Base-by-base conservation (phyloP, 352 stramenopile genomes). In the Phytophthora idaei region DNA sequence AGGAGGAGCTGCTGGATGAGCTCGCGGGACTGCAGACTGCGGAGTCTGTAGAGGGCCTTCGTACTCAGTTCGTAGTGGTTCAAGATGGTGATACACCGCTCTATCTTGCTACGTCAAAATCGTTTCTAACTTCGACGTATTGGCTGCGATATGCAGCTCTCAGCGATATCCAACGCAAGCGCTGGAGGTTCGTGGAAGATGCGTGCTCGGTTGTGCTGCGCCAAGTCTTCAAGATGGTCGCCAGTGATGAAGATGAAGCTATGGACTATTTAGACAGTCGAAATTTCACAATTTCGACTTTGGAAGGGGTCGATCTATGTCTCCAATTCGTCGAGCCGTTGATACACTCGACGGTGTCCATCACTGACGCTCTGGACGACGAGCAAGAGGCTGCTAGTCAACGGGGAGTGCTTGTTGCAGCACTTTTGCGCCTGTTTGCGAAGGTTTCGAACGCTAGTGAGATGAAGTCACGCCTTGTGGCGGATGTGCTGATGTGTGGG, bases 111-210 rank as follows among this genome's bases (percentile, higher is more conserved):
- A 37, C 64, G 17, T 29, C n/a, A 34, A 44, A 53, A 36, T 36
- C 10, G n/a, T 2, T 15, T 5, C 11, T 15, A 25, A 25, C 34
- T 53, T 12, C 34, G 3, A 37, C 39, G 2, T 64, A 61, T 49
- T 51, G 27, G 34, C 25, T 36, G 17, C 37, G 31, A 44, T 34
- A 29, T 17, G 44, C 39, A 91, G 83, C 83, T 17, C 65, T 93
- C 15, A 58, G 12, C 1, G 74, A 87, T 34, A 85, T 93, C 29
- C 14, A 67, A 5, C 78, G 81, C 41, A 93, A 93, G 57, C 77
- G 78, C 37, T 91, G 83, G 56, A 72, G 72, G 31, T 91, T 93
- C 57, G 61, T 92, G 27, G 83, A 92, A 69, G 83, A 90, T 65
- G 63, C 80, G 11, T 84, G 86, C 57, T 74, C 77, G 1, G 64